Base-by-base conservation (phyloP, 345 rosid species). In the Acer saccharum region DNA sequence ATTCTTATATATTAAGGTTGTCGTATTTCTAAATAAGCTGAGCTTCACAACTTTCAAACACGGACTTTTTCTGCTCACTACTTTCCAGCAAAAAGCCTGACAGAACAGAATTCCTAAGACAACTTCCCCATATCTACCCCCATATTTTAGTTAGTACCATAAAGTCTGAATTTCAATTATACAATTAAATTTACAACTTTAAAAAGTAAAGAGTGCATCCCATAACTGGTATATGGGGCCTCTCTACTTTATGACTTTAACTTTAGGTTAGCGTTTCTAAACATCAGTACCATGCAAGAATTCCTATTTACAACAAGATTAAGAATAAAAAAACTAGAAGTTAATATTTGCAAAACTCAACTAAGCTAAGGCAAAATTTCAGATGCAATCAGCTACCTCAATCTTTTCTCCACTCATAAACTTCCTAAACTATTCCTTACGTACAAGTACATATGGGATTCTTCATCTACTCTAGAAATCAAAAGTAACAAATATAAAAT, bases 61-160 rank as follows among this genome's bases (percentile, higher is more conserved):
- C 17, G 7, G 54, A 25, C 3, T 12, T 25, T 70, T 23, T 52
- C 43, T 70, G 35, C 21, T 52, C 73, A 50, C 63, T 14, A 5
- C 4, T 55, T n/a, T 71, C 74, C 44, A 52, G n/a, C 39, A 16
- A 16, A 48, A 70, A 52, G 57, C 23, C 72, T 16, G 25, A 11
- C n/a, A 50, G n/a, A 25, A 71, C 44, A 11, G 29, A 13, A 25
- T 54, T 70, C 62, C 39, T 70, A 16, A 46, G 35, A 63, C 12
- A 27, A 63, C 67, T 63, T 63, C 48, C 69, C 69, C 69, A 65
- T 9, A 48, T 70, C 62, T 50, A 48, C 18, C 25, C 14, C 21
- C 62, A 70, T 7, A 13, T 52, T 23, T 44, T 65, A 35, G 18
- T 20, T 63, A 27, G 67, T 65, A 58, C 63, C 63, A 58, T 17